Evolutionary conservation across 2,329 filamentous ascomycete species (phyloP).

Genomic region (Pseudodiploospora longispora): DNA sequence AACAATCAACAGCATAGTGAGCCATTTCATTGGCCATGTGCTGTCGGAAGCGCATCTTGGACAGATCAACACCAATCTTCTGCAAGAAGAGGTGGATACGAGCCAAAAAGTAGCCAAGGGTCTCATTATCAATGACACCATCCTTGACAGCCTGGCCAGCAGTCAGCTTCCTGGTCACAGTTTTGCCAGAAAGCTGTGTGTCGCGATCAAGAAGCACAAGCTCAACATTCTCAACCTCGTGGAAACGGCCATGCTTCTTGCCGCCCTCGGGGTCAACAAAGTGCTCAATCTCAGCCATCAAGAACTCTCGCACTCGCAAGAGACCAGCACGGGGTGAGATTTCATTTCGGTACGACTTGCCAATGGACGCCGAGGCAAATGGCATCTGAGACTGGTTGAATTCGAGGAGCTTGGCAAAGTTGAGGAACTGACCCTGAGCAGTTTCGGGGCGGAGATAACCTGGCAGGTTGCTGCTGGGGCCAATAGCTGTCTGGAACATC

Average conservation of each 20-base stretch:
- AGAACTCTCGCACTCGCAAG: slow-evolving; percentile 87
- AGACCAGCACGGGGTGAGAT: slow-evolving; percentile 90
- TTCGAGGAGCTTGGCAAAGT: slow-evolving; percentile 91
- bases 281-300: slow-evolving; percentile 99
- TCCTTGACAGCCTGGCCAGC: slow-evolving; percentile 81
- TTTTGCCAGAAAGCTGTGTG: slow-evolving; percentile 81
- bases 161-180: slow-evolving; percentile 60
- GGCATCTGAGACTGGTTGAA: slow-evolving; percentile 95
- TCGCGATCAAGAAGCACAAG: slow-evolving; percentile 77
- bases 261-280: slow-evolving; percentile 90
- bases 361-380: slow-evolving; percentile 93
- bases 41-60: slow-evolving; percentile 91
- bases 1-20: slow-evolving; percentile 94
- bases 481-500: slow-evolving; percentile 96
- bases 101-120: slow-evolving; percentile 92
- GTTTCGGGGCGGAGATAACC: slow-evolving; percentile 91
- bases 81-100: slow-evolving; percentile 86
- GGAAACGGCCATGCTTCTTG: slow-evolving; percentile 89
- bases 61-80: slow-evolving; percentile 78
- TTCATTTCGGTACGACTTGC: slow-evolving; percentile 97
- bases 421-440: slow-evolving; percentile 95
- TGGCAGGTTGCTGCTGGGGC: slow-evolving; percentile 77
- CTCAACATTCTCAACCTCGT: slow-evolving; percentile 75
- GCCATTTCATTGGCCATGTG: slow-evolving; percentile 78
- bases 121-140: slow-evolving; percentile 90